Evolutionary conservation across 2,329 filamentous ascomycete genomes (phyloP), one percentile per base, ranked within the genome.

Genomic region (Bisporella sp.): DNA sequence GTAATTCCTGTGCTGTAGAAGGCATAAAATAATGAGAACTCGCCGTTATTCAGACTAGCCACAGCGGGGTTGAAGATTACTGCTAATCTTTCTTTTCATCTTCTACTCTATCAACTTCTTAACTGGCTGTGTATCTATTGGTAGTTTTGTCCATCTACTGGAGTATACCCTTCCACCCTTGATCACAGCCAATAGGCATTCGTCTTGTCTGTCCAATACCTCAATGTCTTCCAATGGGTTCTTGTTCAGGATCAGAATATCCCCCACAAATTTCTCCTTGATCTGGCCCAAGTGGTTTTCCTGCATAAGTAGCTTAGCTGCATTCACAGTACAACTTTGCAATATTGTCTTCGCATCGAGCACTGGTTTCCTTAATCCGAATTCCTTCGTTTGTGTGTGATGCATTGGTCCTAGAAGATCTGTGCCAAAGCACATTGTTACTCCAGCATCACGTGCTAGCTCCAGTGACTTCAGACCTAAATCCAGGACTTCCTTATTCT

Each of bases 141-240:
- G 21, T 21, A 59, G 37, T 29, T 53, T 54, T 41, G 45, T 45
- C 55, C 54, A 59, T 21, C 53, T 35, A 48, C 59, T 61, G 30
- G 46, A 41, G 47, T 45, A 65, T 12, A 79, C 67, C 11, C 73
- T 66, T 1, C 78, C 78, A 35, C 78, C 77, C 58, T 81, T 80
- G 45, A 81, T 67, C 1, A 81, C 76, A 2, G 68, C 72, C 41
- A 78, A 55, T 6, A 80, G 55, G 52, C 72, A 66, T 57, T 69
- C 67, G 46, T 78, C 71, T 2, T 71, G 71, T 40, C 66, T 58
- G 31, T 57, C 75, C 30, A 82, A 59, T 4, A 79, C 64, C 0
- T 68, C 68, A 13, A 81, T 71, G 58, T 82, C 71, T n/a, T 79
- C 71, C 47, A 82, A 61, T 2, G 78, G 79, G 56, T 80, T 80